phyloP scores from a whole-genome alignment of 1,139 yeast species.

The Yamadazyma triangularis region DNA sequence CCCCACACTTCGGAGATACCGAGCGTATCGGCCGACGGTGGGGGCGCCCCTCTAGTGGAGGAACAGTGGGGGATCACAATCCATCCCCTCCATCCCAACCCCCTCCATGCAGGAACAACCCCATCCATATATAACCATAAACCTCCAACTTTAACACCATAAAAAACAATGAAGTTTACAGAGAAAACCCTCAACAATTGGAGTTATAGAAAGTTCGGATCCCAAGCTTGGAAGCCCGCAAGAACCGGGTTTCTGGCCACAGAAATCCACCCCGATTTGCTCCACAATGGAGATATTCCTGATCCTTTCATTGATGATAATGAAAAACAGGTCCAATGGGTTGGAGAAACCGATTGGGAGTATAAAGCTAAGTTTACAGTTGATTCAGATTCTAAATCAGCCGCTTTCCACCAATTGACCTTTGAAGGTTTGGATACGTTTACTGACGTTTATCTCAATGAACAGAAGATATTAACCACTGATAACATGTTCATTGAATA shows the following conservation, averaged over 20 bases:
- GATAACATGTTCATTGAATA: slow-evolving; percentile 35
- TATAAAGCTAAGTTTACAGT: slow-evolving; percentile 16
- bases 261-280: slow-evolving; percentile 35
- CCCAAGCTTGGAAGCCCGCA: slow-evolving; percentile 5
- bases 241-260: slow-evolving; percentile 6
- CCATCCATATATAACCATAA: too few species aligned
- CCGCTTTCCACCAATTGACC: slow-evolving; percentile 17
- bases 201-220: slow-evolving; percentile 5
- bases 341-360: slow-evolving; percentile 39
- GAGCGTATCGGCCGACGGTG: too few species aligned
- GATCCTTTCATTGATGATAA: slow-evolving; percentile 40
- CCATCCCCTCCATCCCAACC: too few species aligned
- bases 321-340: slow-evolving; percentile 42
- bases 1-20: too few species aligned
- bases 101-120: too few species aligned
- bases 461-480: slow-evolving; percentile 20
- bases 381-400: not conserved
- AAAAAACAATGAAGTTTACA: too few species aligned
- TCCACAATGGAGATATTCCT: slow-evolving; percentile 28
- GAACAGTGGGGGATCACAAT: slow-evolving; percentile 2
- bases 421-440: slow-evolving; percentile 44
- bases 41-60: too few species aligned
- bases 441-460: slow-evolving; percentile 34
- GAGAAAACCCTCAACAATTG: slow-evolving; percentile 5
- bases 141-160: too few species aligned